Percentiles rank a stretch among this genome's conserved stretches.
Evolutionary conservation across 768 basidiomycete species (phyloP).

Genomic region (Candolleomyces aberdarensis): DNA sequence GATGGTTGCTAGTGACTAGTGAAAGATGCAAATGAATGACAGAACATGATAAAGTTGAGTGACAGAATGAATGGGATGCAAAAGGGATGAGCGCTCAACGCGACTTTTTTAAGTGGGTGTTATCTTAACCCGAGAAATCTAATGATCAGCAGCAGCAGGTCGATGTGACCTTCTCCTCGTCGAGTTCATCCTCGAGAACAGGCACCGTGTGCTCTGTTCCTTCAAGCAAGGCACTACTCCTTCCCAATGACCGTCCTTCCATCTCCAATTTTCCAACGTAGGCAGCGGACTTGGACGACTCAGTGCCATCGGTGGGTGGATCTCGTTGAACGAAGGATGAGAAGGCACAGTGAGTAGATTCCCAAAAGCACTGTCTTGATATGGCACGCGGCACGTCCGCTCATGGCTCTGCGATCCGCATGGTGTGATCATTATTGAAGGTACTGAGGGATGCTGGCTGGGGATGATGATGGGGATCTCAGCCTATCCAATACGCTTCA

Average conservation of each 20-base stretch:
- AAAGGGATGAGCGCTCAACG: no score
- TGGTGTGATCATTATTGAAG: conserved; percentile 51
- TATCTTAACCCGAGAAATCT: not conserved
- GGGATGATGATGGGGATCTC: conserved; percentile 25
- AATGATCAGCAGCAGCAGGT: not conserved
- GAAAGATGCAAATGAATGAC: no score
- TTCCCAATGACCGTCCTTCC: conserved; percentile 52
- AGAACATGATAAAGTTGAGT: no score
- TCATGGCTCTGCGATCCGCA: conserved; percentile 38
- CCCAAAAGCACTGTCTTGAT: conserved; percentile 54
- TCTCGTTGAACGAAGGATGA: conserved; percentile 41
- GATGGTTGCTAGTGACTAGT: not conserved
- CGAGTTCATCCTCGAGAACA: conserved; percentile 33
- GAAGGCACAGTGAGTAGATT: conserved; percentile 47
- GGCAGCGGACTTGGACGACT: conserved; percentile 19
- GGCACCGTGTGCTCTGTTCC: conserved; percentile 42
- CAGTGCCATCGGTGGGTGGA: conserved; percentile 40
- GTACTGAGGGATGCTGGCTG: conserved; percentile 34
- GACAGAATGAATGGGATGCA: no score
- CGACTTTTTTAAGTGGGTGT: no score
- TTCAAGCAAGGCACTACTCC: conserved; percentile 43
- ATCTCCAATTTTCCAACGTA: conserved; percentile 40
- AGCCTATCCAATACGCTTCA: not conserved
- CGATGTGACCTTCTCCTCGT: conserved; percentile 1
- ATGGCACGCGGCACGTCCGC: conserved; percentile 44